Evolutionary conservation across 106 monocot genomes (phyloP).

Genomic region (Acorus calamus): DNA sequence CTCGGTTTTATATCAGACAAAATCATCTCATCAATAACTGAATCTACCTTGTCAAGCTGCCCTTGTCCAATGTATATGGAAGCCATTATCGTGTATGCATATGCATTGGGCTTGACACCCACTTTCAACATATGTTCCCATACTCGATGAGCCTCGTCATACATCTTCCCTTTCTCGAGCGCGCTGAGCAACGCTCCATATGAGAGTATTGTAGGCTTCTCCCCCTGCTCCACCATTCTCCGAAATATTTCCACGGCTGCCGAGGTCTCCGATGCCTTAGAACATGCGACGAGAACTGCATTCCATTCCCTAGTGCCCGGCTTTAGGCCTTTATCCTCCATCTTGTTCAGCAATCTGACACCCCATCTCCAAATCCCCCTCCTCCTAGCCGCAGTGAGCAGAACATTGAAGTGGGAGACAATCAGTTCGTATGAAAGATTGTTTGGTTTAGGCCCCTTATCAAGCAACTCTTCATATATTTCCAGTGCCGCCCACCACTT

Average conservation of each 20-base stretch:
- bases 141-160: conserved; percentile 72
- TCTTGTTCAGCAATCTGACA: conserved; percentile 71
- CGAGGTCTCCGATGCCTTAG: conserved; percentile 79
- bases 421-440: conserved; percentile 75
- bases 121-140: conserved; percentile 95
- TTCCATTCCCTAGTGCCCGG: conserved; percentile 80
- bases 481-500: conserved; percentile 99
- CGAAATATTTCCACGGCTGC: conserved; percentile 71
- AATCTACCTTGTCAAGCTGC: conserved; percentile 47
- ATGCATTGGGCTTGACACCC: conserved; percentile 57
- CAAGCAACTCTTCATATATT: conserved; percentile 86
- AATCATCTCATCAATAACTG: conserved; percentile 47
- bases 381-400: conserved; percentile 66
- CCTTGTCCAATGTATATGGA: conserved; percentile 65
- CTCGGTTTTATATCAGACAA: conserved; percentile 48
- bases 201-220: conserved; percentile 67
- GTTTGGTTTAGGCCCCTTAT: conserved; percentile 82
- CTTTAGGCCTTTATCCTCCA: conserved; percentile 72
- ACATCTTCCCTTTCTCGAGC: conserved; percentile 82
- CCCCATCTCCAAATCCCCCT: conserved; percentile 91
- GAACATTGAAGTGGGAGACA: conserved; percentile 64
- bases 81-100: conserved; percentile 85
- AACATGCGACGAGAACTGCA: conserved; percentile 84
- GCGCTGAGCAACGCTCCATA: conserved; percentile 84
- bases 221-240: conserved; percentile 73